Conservation (phyloP, 495 filamentous ascomycete species). For the Mytilinidion resinicola region DNA sequence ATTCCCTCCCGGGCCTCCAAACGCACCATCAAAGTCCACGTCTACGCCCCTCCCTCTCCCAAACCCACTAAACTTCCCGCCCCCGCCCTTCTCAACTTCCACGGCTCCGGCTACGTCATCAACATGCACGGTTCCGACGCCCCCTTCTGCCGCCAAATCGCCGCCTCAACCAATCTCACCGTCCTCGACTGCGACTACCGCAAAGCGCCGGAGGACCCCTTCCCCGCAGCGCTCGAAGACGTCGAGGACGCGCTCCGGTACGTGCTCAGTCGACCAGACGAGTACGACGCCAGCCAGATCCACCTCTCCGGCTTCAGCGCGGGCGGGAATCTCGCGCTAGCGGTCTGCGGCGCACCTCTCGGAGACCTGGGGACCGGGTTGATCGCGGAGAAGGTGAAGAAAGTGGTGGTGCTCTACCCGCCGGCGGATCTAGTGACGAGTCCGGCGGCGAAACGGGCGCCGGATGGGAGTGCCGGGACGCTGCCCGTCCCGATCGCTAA, state of each 20-base stretch:
- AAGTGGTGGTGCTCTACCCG: conserved; percentile 6
- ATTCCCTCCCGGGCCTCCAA: conserved; percentile 41
- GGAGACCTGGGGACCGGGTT: background rate
- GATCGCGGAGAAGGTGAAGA: background rate
- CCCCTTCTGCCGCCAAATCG: conserved; percentile 29
- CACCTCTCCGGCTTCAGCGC: conserved; percentile 78
- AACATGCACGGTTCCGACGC: conserved; percentile 33
- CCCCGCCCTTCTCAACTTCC: conserved; percentile 39
- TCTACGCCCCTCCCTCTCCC: conserved; percentile 38
- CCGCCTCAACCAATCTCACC: conserved; percentile 27
- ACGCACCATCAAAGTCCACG: conserved; percentile 43
- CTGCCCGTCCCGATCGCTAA: background rate
- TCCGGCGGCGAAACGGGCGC: background rate
- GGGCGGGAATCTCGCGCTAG: conserved; percentile 72
- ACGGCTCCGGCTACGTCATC: conserved; percentile 39
- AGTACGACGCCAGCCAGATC: conserved; percentile 38
- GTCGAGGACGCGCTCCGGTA: conserved; percentile 37
- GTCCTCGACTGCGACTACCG: conserved; percentile 38
- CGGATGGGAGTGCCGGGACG: background rate
- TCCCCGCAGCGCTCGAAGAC: conserved; percentile 38
- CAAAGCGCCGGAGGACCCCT: conserved; percentile 35
- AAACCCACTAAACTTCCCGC: conserved; percentile 7
- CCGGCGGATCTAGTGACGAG: background rate
- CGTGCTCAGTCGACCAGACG: conserved; percentile 34
- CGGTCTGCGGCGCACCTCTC: background rate